These are phyloP conservation scores for Cyclocybe cylindracea DNA, from an alignment of 768 basidiomycete species.

Conservation along the genomic window DNA sequence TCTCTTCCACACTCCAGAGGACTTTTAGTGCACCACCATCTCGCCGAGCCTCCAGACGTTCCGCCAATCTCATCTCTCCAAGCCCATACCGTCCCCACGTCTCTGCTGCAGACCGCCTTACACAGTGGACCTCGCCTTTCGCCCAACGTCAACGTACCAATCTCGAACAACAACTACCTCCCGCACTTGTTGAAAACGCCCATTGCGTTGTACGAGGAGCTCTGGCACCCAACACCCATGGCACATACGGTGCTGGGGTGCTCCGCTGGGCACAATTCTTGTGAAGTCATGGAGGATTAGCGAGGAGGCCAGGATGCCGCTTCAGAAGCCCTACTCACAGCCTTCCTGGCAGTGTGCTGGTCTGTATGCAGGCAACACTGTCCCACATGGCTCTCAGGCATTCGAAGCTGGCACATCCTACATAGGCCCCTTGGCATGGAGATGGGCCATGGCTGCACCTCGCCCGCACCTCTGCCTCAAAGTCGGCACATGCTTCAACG, in stretches of 20 bases:
- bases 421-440: slow-evolving; percentile 36
- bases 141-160: slow-evolving; percentile 2
- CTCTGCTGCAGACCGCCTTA: slow-evolving; percentile 6
- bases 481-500: slow-evolving; percentile 16
- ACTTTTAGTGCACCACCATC: no score
- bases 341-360: slow-evolving; percentile 22
- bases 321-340: slow-evolving; percentile 24
- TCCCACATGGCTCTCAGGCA: slow-evolving; percentile 35
- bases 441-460: slow-evolving; percentile 24
- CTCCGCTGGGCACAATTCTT: slow-evolving; percentile 38
- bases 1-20: no score
- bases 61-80: slow-evolving; percentile 6
- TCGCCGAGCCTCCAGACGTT: no score
- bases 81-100: slow-evolving; percentile 9
- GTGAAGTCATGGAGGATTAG: slow-evolving; percentile 27
- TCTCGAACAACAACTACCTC: background rate
- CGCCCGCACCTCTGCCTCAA: slow-evolving; percentile 15
- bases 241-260: slow-evolving; percentile 35
- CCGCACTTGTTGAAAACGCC: background rate
- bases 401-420: slow-evolving; percentile 36
- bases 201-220: slow-evolving; percentile 9
- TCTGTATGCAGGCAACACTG: slow-evolving; percentile 15
- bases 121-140: slow-evolving; percentile 6
- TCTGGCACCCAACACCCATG: slow-evolving; percentile 19
- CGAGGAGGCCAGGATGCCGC: slow-evolving; percentile 34